Percentiles rank a stretch among this genome's conserved stretches.
phyloP scores from a whole-genome alignment of 2,329 filamentous ascomycete species.

The Talaromyces rugulosus region DNA sequence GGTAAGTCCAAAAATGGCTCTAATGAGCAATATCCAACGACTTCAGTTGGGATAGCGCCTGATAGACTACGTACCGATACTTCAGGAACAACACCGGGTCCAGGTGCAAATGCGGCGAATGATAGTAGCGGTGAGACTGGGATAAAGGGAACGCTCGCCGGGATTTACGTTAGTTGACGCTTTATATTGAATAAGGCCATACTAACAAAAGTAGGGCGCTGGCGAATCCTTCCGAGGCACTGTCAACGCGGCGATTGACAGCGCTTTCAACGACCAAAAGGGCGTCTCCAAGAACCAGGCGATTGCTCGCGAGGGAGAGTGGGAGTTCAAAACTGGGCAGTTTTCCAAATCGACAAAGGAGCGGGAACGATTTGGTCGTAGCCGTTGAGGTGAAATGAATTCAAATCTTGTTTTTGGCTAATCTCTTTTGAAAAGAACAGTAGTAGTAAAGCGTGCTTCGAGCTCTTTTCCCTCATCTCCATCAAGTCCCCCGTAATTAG shows the following conservation, averaged over 20 bases:
- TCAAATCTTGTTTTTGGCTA: background rate
- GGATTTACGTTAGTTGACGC: conserved; percentile 30
- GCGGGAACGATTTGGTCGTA: conserved; percentile 8
- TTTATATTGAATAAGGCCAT: background rate
- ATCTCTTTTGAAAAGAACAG: background rate
- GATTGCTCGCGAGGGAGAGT: conserved; percentile 32
- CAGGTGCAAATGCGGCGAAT: background rate
- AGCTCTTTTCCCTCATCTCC: background rate
- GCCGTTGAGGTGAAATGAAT: background rate
- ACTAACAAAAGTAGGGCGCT: conserved; percentile 26
- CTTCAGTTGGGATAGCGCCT: background rate
- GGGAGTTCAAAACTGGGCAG: conserved; percentile 28
- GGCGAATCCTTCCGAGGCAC: conserved; percentile 39
- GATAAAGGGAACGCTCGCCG: conserved; percentile 25
- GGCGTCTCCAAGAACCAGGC: conserved; percentile 32
- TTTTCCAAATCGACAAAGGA: conserved; percentile 20
- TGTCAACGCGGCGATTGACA: conserved; percentile 34
- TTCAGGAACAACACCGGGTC: background rate
- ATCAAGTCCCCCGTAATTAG: background rate
- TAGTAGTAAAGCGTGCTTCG: background rate
- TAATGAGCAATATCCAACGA: background rate
- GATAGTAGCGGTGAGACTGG: conserved; percentile 17
- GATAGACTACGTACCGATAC: background rate
- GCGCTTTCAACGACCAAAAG: conserved; percentile 33
- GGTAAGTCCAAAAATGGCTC: background rate